Evolutionary conservation across 1,139 yeast species (phyloP).

Genomic region (Scheffersomyces illinoinensis): DNA sequence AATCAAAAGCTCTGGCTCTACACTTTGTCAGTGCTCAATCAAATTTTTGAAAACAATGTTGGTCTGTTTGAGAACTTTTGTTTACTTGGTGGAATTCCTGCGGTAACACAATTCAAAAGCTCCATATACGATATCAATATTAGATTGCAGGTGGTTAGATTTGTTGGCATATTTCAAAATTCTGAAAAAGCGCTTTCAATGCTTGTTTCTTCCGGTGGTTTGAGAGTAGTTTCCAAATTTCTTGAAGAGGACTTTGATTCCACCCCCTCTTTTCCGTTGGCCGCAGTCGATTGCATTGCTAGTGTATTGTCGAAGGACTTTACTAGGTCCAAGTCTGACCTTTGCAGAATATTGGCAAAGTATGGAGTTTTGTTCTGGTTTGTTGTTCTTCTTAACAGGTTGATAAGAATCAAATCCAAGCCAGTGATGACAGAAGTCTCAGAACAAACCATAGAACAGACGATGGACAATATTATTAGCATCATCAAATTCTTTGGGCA

Average conservation of each 20-base stretch:
- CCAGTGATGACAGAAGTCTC: conserved; percentile 18
- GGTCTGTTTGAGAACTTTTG: conserved; percentile 52
- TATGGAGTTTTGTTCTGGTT: conserved; percentile 54
- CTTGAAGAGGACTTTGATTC: conserved; percentile 55
- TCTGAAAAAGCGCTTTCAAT: conserved; percentile 45
- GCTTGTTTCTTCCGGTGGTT: conserved; percentile 60
- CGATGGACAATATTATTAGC: conserved; percentile 37
- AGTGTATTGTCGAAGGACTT: conserved; percentile 44
- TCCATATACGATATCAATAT: conserved; percentile 35
- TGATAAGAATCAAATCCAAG: conserved; percentile 13
- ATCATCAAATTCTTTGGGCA: conserved; percentile 44
- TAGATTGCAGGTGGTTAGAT: conserved; percentile 45
- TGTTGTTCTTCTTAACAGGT: conserved; percentile 41
- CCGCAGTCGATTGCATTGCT: conserved; percentile 49
- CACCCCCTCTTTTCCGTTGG: conserved; percentile 46
- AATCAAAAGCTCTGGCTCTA: conserved; percentile 41
- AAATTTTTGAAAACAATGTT: conserved; percentile 35
- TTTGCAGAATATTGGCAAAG: conserved; percentile 54
- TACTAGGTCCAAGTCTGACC: conserved; percentile 50
- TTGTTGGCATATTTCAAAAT: conserved; percentile 39
- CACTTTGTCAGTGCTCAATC: conserved; percentile 42
- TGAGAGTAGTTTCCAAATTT: conserved; percentile 49
- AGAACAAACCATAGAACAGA: conserved; percentile 11
- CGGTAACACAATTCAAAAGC: conserved; percentile 45
- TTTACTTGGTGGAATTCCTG: conserved; percentile 58